Base-by-base conservation (phyloP, 1,284 basidiomycete species). In the Cerioporus squamosus region DNA sequence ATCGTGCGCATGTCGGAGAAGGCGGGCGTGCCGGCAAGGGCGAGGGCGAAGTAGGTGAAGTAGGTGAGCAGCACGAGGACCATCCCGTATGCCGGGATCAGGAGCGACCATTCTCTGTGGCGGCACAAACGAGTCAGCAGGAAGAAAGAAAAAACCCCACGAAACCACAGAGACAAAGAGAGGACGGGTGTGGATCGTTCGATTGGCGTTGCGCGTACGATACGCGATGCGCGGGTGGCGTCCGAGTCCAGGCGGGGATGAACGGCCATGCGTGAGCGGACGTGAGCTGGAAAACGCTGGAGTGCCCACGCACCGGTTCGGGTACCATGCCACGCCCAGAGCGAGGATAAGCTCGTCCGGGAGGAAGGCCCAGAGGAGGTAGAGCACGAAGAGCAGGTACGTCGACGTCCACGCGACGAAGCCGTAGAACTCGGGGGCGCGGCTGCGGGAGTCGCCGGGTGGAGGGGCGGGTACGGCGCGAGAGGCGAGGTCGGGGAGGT, bases 351-450 rank as follows among this genome's bases (percentile, higher is more conserved):
- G 85, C 24, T 72, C 69, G 55, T 78, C 73, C 2, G 84, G 84
- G 17, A 80, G 71, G 60, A 84, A 70, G 8, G 79, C 82, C 84
- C 84, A 95, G 7, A 92, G 75, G 23, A 94, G 69, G 70, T 91
- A 94, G 17, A 90, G 67, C 51, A 81, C 74, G 68, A 91, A 94
- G 5, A 86, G 73, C 33, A 94, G 75, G 60, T 84, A 90, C 1
- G 93, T 94, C 0, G 87, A 85, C 9, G 90, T 85, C 84, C 88
- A 90, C 12, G 90, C 91, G 10, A 93, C 90, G 70, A 93, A 94
- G 18, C 93, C 94, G 68, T 95, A 95, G 68, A 94, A 91, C 74
- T 95, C 94, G 50, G 88, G 80, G 12, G 87, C 86, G 15, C 88
- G 82, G 69, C 83, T 85, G 66, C 81, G 81, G 63, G 76, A 66